These are phyloP conservation scores for Scenedesmus sp. DNA, from an alignment of 163 green algal genomes.

Conservation along the genomic window DNA sequence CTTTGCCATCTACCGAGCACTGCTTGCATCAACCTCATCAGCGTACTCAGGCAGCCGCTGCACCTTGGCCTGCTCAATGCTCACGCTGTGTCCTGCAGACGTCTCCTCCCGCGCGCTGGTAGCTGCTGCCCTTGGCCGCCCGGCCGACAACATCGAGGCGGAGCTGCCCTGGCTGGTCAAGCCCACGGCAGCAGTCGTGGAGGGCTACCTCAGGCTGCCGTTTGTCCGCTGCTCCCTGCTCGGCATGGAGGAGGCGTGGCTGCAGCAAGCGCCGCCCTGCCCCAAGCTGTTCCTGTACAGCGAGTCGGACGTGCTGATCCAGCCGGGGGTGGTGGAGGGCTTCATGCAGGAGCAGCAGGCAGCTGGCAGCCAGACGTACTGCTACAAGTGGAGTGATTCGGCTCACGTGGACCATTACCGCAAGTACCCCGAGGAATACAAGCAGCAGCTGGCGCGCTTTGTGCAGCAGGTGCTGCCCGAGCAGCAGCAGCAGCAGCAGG, in stretches of 20 bases:
- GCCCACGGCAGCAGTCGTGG: constrained; percentile 18
- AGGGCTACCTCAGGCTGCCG: constrained; percentile 34
- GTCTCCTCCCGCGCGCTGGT: constrained; percentile 48
- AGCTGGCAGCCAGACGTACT: neutral
- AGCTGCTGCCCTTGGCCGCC: constrained; percentile 33
- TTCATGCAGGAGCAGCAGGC: constrained; percentile 74
- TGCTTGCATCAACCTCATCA: too few relatives aligned
- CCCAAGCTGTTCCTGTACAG: constrained; percentile 85
- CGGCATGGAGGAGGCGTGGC: constrained; percentile 28
- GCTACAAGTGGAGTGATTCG: constrained; percentile 43
- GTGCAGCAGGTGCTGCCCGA: constrained; percentile 19
- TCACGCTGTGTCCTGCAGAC: constrained; percentile 15
- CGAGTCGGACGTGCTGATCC: constrained; percentile 75
- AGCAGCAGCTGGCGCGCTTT: constrained; percentile 36
- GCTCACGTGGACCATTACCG: constrained; percentile 55
- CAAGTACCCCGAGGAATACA: constrained; percentile 51
- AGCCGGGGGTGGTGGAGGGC: constrained; percentile 65
- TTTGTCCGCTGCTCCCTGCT: neutral
- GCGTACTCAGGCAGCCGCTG: neutral
- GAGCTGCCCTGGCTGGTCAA: constrained; percentile 33
- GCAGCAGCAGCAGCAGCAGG: constrained; percentile 27
- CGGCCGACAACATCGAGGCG: constrained; percentile 33
- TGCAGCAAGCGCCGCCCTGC: constrained; percentile 67
- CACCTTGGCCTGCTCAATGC: constrained; percentile 1
- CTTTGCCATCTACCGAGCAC: too few relatives aligned